Conservation (phyloP, 2,329 filamentous ascomycete genomes). For the Fusarium sp. region DNA sequence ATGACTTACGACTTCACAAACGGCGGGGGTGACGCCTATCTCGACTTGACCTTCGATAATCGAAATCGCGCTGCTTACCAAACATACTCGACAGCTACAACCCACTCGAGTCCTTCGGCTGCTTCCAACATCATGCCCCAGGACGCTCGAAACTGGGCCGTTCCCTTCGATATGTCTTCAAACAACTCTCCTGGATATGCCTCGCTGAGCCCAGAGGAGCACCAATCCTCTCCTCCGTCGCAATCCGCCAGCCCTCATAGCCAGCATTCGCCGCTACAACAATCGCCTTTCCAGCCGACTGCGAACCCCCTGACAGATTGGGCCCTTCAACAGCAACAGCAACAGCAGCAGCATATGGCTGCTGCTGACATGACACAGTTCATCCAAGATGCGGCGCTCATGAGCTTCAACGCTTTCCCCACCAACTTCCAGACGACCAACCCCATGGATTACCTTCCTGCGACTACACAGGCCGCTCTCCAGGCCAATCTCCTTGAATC, state of each 20-base stretch:
- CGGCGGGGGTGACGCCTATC: conserved; percentile 70
- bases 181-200: conserved; percentile 60
- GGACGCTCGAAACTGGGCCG: conserved; percentile 62
- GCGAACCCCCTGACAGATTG: conserved; percentile 72
- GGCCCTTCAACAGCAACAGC: conserved; percentile 70
- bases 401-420: conserved; percentile 68
- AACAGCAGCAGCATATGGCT: conserved; percentile 55
- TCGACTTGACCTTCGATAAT: conserved; percentile 74
- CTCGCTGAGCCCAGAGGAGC: conserved; percentile 67
- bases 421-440: conserved; percentile 68
- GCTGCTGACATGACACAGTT: conserved; percentile 66
- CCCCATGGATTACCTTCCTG: conserved; percentile 73
- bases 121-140: conserved; percentile 55
- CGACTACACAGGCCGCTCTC: conserved; percentile 74
- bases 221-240: conserved; percentile 64
- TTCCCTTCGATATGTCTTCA: conserved; percentile 68
- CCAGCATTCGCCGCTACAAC: conserved; percentile 65
- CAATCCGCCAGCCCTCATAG: conserved; percentile 67
- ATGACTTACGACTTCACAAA: conserved; percentile 74
- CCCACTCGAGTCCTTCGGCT: conserved; percentile 54
- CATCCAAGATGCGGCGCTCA: conserved; percentile 71
- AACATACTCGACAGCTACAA: conserved; percentile 48
- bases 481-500: conserved; percentile 75
- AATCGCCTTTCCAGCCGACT: conserved; percentile 68
- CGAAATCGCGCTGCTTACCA: conserved; percentile 66